Percentiles rank a stretch among this genome's conserved stretches.
Conservation (phyloP, 1,284 basidiomycete species). For the Apiotrichum akiyoshidainum region DNA sequence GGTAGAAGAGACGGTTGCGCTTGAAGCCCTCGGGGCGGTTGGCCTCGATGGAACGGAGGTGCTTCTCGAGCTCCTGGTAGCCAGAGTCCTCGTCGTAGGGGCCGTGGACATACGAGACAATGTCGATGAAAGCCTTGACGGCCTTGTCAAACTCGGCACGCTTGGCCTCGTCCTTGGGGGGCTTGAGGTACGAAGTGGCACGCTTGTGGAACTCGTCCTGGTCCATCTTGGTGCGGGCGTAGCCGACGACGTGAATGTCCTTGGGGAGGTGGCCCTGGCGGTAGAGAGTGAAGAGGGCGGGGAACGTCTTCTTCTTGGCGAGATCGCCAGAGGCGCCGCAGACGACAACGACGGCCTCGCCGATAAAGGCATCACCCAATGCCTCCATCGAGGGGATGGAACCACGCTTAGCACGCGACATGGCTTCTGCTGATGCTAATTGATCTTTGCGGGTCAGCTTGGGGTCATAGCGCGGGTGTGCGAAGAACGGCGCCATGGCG, state of each 20-base stretch:
- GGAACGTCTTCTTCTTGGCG: slow-evolving; percentile 99
- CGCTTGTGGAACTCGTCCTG: slow-evolving; percentile 79
- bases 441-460: slow-evolving; percentile 8
- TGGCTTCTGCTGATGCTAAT: slow-evolving; percentile 4
- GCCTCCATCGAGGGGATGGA: slow-evolving; percentile 80
- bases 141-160: slow-evolving; percentile 50
- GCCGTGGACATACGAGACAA: slow-evolving; percentile 77
- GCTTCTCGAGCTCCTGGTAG: slow-evolving; percentile 71
- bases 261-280: slow-evolving; percentile 73
- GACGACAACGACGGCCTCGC: slow-evolving; percentile 86
- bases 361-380: slow-evolving; percentile 66
- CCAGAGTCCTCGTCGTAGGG: slow-evolving; percentile 78
- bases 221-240: slow-evolving; percentile 78
- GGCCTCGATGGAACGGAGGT: slow-evolving; percentile 73
- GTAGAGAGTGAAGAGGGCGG: slow-evolving; percentile 86
- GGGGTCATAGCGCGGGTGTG: slow-evolving; percentile 7
- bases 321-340: slow-evolving; percentile 96
- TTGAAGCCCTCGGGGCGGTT: slow-evolving; percentile 54
- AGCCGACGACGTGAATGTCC: slow-evolving; percentile 84
- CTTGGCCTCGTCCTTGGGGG: slow-evolving; percentile 57
- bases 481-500: slow-evolving; percentile 7
- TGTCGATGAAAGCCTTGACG: slow-evolving; percentile 74
- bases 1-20: slow-evolving; percentile 79
- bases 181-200: slow-evolving; percentile 77
- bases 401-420: slow-evolving; percentile 31